Base-by-base conservation (phyloP, 2,329 filamentous ascomycete genomes). In the Onygena corvina region DNA sequence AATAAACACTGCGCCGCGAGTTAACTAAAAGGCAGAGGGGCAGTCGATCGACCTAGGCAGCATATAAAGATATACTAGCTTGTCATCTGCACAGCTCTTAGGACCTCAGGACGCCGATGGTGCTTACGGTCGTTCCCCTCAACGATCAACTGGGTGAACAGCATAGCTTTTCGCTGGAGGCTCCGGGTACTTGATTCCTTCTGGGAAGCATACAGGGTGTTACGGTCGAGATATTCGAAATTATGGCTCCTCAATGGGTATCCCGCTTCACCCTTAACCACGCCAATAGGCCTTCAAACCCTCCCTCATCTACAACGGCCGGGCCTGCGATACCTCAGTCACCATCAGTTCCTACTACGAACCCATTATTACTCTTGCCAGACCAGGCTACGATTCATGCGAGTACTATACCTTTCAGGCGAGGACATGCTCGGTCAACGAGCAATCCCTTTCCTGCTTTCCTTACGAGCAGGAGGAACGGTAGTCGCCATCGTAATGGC, bases 381-480 rank as follows among this genome's bases (percentile, higher is more conserved):
- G 21, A 14, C 21, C 38, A 25, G 23, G 25, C 38, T 20, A 42
- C 21, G 21, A 14, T 23, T n/a, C 38, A 42, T 21, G n/a, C 21
- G 16, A 12, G 16, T 4, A n/a, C 38, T 27, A 30, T 34, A 9
- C 45, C 48, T 25, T 23, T 45, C 21, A 42, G 56, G 18, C 61
- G 61, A 36, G 59, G 60, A 12, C 79, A 82, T 64, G 67, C 69
- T 23, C 79, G 84, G 49, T 89, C 86, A 49, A 77, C 84, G 70
- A 92, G 86, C 72, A 82, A 90, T 59, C 85, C 86, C 8, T 84
- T 90, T 55, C 82, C 84, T 5, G 81, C 79, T 14, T 67, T 88
- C 27, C 86, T 89, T 60, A 73, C 76, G 27, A 67, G 69, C 54
- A 80, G 63, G 40, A 75, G 69, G 59, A 72, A 68, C 57, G 67